Conservation (phyloP, 192 early-diverging fungal species). For the Chytriomyces sp. region DNA sequence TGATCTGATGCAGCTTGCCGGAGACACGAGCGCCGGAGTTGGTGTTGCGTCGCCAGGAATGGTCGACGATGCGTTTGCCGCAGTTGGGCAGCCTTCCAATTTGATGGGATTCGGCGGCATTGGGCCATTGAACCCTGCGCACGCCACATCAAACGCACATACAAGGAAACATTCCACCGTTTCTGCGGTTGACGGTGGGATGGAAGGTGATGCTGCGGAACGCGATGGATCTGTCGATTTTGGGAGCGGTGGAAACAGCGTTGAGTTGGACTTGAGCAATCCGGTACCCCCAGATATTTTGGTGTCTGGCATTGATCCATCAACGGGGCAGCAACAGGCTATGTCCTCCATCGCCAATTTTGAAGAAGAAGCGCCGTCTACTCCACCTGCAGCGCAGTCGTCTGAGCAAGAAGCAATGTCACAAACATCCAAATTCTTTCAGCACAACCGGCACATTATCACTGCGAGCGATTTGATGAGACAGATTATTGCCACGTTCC, state of each 20-base stretch:
- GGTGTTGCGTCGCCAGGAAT: constrained; percentile 11
- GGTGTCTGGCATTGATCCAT: constrained; percentile 26
- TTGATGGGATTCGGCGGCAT: neutral
- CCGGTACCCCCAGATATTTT: neutral
- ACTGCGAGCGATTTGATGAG: constrained; percentile 55
- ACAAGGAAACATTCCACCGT: neutral
- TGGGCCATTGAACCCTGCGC: neutral
- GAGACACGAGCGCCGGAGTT: constrained; percentile 18
- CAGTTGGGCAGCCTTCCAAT: neutral
- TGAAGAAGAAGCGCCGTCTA: neutral
- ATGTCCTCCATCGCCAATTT: neutral
- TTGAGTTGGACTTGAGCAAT: neutral
- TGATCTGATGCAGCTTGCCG: constrained; percentile 44
- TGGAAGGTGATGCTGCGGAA: constrained; percentile 4
- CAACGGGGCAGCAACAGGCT: neutral
- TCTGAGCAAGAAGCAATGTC: constrained; percentile 44
- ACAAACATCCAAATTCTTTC: constrained; percentile 58
- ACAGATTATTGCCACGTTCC: constrained; percentile 48
- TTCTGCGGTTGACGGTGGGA: neutral
- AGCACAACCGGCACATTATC: constrained; percentile 57
- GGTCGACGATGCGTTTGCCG: constrained; percentile 32
- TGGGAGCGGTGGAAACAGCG: neutral
- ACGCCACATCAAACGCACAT: neutral
- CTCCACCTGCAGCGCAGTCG: constrained; percentile 9
- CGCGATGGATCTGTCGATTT: neutral